Conservation (phyloP, 495 filamentous ascomycete genomes). For the Aspergillus coremiiformis region DNA sequence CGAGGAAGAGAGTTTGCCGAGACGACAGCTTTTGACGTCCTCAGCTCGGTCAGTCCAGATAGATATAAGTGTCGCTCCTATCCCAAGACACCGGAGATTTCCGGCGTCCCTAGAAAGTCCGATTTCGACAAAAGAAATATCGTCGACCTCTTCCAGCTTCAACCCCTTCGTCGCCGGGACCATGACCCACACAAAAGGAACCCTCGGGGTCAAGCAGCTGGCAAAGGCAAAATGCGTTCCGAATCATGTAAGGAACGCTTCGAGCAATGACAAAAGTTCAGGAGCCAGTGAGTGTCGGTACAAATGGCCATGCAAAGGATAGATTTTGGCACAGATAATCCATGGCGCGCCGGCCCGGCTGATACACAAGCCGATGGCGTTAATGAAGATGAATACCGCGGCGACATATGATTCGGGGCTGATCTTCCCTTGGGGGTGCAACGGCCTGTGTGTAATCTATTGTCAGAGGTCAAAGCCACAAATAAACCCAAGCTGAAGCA, state of each 20-base stretch:
- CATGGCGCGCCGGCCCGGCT: conserved; percentile 57
- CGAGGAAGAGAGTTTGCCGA: no score
- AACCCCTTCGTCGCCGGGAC: conserved; percentile 16
- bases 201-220: conserved; percentile 21
- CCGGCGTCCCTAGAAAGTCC: not conserved
- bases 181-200: conserved; percentile 47
- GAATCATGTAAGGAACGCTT: conserved; percentile 25
- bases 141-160: not conserved
- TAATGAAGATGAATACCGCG: conserved; percentile 57
- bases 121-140: not conserved
- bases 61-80: not conserved
- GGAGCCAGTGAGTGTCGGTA: conserved; percentile 17
- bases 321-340: conserved; percentile 44
- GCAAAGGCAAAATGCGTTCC: conserved; percentile 39
- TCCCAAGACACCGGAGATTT: not conserved
- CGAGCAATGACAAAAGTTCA: conserved; percentile 12
- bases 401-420: conserved; percentile 42
- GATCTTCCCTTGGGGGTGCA: conserved; percentile 11
- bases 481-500: not conserved
- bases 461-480: not conserved
- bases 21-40: no score
- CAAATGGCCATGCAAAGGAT: conserved; percentile 33
- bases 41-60: no score
- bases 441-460: conserved; percentile 9
- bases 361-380: conserved; percentile 57